phyloP scores from a whole-genome alignment of 352 stramenopile species.

The Pythium periplocum region DNA sequence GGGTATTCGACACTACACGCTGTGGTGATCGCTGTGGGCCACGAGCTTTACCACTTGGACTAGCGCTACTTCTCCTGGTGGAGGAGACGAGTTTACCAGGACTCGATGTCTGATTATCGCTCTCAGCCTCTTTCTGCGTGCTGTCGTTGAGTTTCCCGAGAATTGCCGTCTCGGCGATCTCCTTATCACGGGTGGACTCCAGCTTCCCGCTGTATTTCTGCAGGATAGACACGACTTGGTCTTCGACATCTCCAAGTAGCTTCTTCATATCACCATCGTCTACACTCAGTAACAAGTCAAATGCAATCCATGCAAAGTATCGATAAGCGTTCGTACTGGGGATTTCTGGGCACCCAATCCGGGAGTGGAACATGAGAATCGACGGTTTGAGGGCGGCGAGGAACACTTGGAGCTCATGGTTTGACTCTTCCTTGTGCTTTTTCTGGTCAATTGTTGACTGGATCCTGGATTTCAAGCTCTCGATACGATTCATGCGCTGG shows the following conservation, averaged over 20 bases:
- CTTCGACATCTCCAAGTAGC: conserved; percentile 69
- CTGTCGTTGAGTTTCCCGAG: background rate
- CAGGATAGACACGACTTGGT: conserved; percentile 59
- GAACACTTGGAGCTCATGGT: conserved; percentile 61
- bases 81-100: background rate
- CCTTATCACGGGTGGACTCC: conserved; percentile 16
- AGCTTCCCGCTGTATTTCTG: conserved; percentile 66
- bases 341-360: conserved; percentile 65
- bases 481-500: conserved; percentile 71
- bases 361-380: conserved; percentile 53
- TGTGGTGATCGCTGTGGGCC: too few species aligned
- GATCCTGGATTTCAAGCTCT: conserved; percentile 54
- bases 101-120: conserved; percentile 18
- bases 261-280: conserved; percentile 69
- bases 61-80: background rate
- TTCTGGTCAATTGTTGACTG: conserved; percentile 62
- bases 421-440: conserved; percentile 73
- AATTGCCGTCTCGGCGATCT: too few species aligned
- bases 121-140: background rate
- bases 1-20: background rate
- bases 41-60: too few species aligned
- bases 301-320: background rate
- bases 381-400: conserved; percentile 57
- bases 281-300: conserved; percentile 15
- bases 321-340: conserved; percentile 32